Base-by-base conservation (phyloP, 768 basidiomycete genomes). In the Lentinula raphanica region DNA sequence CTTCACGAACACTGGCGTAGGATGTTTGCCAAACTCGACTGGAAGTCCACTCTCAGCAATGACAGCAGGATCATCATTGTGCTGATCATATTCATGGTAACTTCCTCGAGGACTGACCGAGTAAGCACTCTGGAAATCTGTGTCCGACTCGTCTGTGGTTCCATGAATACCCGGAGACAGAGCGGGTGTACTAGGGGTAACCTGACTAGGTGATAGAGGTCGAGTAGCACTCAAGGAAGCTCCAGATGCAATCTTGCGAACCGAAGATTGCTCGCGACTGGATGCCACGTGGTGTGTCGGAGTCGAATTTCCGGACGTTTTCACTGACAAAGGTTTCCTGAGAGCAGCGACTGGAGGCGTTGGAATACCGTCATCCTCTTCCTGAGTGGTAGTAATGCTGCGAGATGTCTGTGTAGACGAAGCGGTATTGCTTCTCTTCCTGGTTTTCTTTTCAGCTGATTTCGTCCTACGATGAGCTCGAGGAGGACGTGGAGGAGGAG, bases 61-160 rank as follows among this genome's bases (percentile, higher is more conserved):
- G 56, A 66, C 64, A 19, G 58, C 46, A 63, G 62, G 23, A 39
- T 58, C 70, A 56, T 62, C 63, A 31, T 72, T 70, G 54, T 42
- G 59, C 15, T 58, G 36, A 21, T 42, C 58, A 54, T 66, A 63
- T 32, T 68, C 60, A 25, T 66, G 80, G 62, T 83, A 85, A 66
- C 87, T 89, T 45, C 74, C 81, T 1, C 87, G 81, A 12, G 89
- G 88, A 65, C 88, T 90, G 3, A 82, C 72, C 4, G 89, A 91
- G 69, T 88, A 91, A 32, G 91, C 91, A 62, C 90, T 92, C 72
- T 92, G 90, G 69, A 92, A 93, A 65, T 93, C 91, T 27, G 87
- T 87, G 64, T 91, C 89, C 21, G 88, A 90, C 63, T 90, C 89
- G 59, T 90, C 88, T 7, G 87, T 83, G 31, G 79, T 71, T 27